Evolutionary conservation across 441 rosid species (phyloP).

Genomic region (Corymbia citriodora): DNA sequence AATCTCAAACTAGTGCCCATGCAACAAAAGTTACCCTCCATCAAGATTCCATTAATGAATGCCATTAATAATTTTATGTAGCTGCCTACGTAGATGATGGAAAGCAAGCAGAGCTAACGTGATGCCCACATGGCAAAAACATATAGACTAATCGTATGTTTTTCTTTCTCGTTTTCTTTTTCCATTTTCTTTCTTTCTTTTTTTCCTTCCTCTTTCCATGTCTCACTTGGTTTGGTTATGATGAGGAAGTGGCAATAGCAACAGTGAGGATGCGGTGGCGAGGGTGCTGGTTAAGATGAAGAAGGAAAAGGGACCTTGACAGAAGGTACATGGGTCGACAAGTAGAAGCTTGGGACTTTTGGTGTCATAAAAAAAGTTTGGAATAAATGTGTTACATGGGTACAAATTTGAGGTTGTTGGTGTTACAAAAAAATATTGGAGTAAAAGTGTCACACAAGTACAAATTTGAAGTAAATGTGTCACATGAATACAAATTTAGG

Average conservation of each 20-base stretch:
- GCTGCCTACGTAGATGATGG: not conserved
- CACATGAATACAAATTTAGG: not conserved
- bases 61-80: not conserved
- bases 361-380: not conserved
- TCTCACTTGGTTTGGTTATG: not conserved
- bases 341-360: not conserved
- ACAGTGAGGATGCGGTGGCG: not conserved
- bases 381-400: not conserved
- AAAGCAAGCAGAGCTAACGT: not conserved
- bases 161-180: too few relatives aligned
- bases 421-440: not conserved
- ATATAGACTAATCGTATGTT: not conserved
- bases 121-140: not conserved
- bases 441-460: not conserved
- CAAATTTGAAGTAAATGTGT: not conserved
- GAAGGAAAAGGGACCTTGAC: not conserved
- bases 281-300: not conserved
- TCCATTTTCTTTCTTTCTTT: too few relatives aligned
- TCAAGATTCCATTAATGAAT: not conserved
- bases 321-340: not conserved
- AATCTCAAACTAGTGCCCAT: accelerated
- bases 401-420: not conserved
- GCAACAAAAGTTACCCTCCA: not conserved
- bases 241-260: not conserved
- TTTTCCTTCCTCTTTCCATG: not conserved